Percentiles rank a stretch among this genome's conserved stretches.
phyloP scores from a whole-genome alignment of 345 rosid species.

The Eucalyptus dawsonii region DNA sequence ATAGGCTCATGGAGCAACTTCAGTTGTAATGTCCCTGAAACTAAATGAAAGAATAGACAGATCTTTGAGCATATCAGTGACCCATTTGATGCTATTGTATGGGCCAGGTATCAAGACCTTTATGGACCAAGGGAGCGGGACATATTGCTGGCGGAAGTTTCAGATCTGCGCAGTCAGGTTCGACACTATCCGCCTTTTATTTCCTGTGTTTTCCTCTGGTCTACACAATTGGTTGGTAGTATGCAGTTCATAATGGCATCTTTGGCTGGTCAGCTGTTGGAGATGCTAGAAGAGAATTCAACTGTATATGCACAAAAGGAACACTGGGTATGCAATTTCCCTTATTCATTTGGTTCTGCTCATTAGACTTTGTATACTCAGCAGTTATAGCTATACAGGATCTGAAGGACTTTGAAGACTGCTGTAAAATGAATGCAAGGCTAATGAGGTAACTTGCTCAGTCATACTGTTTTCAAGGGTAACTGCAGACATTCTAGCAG shows the following conservation, averaged over 20 bases:
- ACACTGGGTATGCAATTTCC: neutral
- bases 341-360: neutral
- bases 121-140: slow-evolving; percentile 69
- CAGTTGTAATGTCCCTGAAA: slow-evolving; percentile 34
- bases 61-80: neutral
- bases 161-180: slow-evolving; percentile 76
- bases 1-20: slow-evolving; percentile 56
- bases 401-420: slow-evolving; percentile 50
- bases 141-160: slow-evolving; percentile 45
- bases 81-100: neutral
- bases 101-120: slow-evolving; percentile 53
- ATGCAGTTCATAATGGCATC: neutral
- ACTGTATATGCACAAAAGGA: neutral
- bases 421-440: slow-evolving; percentile 50
- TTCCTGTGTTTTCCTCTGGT: neutral
- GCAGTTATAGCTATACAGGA: slow-evolving; percentile 27
- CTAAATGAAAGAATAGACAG: neutral
- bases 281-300: slow-evolving; percentile 28
- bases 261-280: slow-evolving; percentile 30
- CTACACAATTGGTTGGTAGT: neutral
- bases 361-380: neutral
- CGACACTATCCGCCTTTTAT: neutral
- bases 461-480: neutral
- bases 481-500: neutral
- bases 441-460: slow-evolving; percentile 39